Evolutionary conservation across 1,284 basidiomycete species (phyloP), one percentile per base, ranked within the genome.

Genomic region (Puccinia sorghi): DNA sequence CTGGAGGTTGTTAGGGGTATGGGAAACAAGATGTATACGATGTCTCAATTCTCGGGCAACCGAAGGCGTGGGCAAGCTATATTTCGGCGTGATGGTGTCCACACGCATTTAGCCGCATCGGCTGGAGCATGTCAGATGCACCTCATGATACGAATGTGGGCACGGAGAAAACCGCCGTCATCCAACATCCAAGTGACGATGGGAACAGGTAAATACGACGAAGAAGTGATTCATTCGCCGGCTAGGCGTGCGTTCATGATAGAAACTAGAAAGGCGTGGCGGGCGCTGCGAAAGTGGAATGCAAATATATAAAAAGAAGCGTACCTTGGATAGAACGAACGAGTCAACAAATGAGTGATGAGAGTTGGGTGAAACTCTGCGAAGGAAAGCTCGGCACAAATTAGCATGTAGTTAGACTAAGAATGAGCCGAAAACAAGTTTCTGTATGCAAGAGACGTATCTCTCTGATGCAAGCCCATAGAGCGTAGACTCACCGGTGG

Each of bases 261-360:
- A 9, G 32, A 37, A 39, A 39, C 32, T 32, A 39, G 13, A 41
- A 37, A 41, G 37, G 37, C 37, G 20, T 63, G 15, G 15, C 9
- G 2, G 20, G 13, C 17, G 5, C 13, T 9, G 61, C n/a, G 11
- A 64, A 25, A 25, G 6, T 22, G 6, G 61, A 7, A 43, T 32
- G 20, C 3, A 37, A 5, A 63, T n/a, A 17, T n/a, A 63, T 1
- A 64, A 25, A 46, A 13, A 20, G 15, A 64, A 5, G 46, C n/a
- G 41, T 46, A 46, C 20, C n/a, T 20, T 46, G 22, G 9, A n/a
- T 41, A 8, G 61, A n/a, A 41, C 20, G 39, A 63, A 63, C 17
- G 61, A 63, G 9, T n/a, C 61, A 64, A 57, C 25, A 15, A 64
- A 64, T 64, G 61, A 64, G 61, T 43, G 61, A 15, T 41, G 20